phyloP scores from a whole-genome alignment of 2,329 filamentous ascomycete genomes.

The Penicillium sp. region DNA sequence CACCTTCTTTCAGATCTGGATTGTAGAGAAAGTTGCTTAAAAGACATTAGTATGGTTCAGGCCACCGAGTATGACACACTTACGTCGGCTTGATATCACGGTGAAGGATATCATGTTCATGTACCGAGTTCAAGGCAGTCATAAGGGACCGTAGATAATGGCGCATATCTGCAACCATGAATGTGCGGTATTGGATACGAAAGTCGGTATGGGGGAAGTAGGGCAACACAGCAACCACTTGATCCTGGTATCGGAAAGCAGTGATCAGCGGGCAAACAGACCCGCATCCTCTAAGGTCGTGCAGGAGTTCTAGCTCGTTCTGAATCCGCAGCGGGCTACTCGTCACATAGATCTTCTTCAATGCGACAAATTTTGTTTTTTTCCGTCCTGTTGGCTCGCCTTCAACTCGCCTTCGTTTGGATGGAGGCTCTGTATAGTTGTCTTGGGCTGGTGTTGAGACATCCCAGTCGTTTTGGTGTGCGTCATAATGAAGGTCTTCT shows the following conservation, averaged over 20 bases:
- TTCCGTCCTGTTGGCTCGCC: constrained; percentile 42
- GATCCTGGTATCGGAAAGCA: constrained; percentile 90
- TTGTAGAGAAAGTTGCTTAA: constrained; percentile 84
- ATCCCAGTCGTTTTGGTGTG: constrained; percentile 86
- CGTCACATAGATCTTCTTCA: constrained; percentile 99
- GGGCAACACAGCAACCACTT: constrained; percentile 89
- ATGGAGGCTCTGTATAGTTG: constrained; percentile 68
- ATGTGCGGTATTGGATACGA: constrained; percentile 81
- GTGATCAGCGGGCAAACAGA: constrained; percentile 95
- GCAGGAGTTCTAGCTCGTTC: constrained; percentile 91
- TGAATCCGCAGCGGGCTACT: constrained; percentile 90
- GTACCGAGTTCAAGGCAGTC: constrained; percentile 77
- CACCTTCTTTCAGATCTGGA: constrained; percentile 69
- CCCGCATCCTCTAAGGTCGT: constrained; percentile 76
- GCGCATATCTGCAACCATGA: constrained; percentile 80
- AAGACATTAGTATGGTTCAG: constrained; percentile 1
- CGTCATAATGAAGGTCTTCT: constrained; percentile 82
- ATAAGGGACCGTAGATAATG: constrained; percentile 89
- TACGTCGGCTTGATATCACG: constrained; percentile 92
- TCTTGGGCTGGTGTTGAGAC: constrained; percentile 59
- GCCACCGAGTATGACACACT: constrained; percentile 14
- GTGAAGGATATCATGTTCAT: constrained; percentile 81
- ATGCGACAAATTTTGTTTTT: constrained; percentile 77
- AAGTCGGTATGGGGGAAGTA: constrained; percentile 97
- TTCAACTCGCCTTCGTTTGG: constrained; percentile 53